These are phyloP conservation scores for Apiospora hydei DNA, from an alignment of 2,329 filamentous ascomycete genomes.

Conservation along the genomic window DNA sequence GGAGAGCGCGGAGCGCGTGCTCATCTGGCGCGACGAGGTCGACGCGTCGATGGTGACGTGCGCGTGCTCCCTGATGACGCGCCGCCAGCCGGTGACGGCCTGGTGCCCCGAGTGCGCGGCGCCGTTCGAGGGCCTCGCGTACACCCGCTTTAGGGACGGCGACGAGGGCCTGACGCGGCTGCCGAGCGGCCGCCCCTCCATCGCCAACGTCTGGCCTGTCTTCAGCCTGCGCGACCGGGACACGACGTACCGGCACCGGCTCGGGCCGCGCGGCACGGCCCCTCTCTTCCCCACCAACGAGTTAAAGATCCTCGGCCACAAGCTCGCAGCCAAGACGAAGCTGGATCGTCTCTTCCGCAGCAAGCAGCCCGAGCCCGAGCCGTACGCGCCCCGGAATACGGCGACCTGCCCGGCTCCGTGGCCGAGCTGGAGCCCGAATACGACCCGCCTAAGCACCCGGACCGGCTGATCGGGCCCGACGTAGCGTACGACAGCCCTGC, in stretches of 20 bases:
- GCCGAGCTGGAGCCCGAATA: not conserved
- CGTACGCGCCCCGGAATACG: not conserved
- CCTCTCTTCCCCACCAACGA: not conserved
- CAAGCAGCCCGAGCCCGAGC: not conserved
- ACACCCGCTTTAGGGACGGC: not conserved
- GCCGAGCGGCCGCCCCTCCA: not conserved
- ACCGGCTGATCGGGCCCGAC: not conserved
- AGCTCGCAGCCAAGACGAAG: not conserved
- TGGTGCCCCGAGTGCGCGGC: not conserved
- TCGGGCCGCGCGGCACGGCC: not conserved
- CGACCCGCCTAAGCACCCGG: not conserved
- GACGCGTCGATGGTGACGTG: not conserved
- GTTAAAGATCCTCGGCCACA: not conserved
- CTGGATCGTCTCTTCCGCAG: not conserved
- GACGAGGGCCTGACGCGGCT: not conserved
- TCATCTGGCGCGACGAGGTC: slow-evolving; percentile 20
- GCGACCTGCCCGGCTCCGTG: not conserved
- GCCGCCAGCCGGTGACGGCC: not conserved
- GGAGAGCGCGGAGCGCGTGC: not conserved
- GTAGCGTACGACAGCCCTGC: not conserved
- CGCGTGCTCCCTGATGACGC: not conserved
- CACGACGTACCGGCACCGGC: not conserved
- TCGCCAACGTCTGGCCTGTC: slow-evolving; percentile 22
- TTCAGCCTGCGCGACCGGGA: not conserved
- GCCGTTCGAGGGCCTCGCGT: not conserved